Evolutionary conservation across 129 eudicot genomes (phyloP).

Genomic region (Centella asiatica): DNA sequence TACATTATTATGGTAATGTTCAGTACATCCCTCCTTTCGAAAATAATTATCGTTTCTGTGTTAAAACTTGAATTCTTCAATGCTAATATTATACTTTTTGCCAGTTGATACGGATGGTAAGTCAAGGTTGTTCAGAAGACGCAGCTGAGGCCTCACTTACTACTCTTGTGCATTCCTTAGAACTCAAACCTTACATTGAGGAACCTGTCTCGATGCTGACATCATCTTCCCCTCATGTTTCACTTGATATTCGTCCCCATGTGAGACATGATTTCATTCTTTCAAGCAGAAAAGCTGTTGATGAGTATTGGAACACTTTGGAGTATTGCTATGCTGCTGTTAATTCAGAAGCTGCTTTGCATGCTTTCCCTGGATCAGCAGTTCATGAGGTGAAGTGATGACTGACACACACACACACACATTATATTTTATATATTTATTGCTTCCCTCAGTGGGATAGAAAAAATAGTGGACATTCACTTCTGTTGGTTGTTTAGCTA

Average conservation of each 20-base stretch:
- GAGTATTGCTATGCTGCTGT: constrained; percentile 89
- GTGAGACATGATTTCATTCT: constrained; percentile 87
- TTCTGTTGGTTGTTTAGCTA: too few species aligned
- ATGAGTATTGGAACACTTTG: constrained; percentile 88
- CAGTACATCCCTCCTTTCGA: background rate
- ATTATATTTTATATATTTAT: background rate
- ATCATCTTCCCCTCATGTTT: constrained; percentile 30
- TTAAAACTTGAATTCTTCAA: background rate
- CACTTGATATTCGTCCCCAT: constrained; percentile 80
- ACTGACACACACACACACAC: too few species aligned
- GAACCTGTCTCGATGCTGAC: constrained; percentile 50
- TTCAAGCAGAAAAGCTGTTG: constrained; percentile 61
- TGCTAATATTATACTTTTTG: constrained; percentile 8
- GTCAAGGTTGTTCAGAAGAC: constrained; percentile 36
- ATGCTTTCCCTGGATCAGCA: constrained; percentile 86
- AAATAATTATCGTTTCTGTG: background rate
- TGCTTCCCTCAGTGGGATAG: too few species aligned
- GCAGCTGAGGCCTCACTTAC: constrained; percentile 38
- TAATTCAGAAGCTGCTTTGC: constrained; percentile 72
- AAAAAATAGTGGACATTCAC: background rate
- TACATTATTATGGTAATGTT: too few species aligned
- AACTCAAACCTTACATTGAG: constrained; percentile 90
- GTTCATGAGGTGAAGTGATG: constrained; percentile 65
- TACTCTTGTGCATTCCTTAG: constrained; percentile 65
- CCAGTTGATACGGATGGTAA: constrained; percentile 77